Conservation (phyloP, 768 basidiomycete genomes). For the Trametes cubensis region DNA sequence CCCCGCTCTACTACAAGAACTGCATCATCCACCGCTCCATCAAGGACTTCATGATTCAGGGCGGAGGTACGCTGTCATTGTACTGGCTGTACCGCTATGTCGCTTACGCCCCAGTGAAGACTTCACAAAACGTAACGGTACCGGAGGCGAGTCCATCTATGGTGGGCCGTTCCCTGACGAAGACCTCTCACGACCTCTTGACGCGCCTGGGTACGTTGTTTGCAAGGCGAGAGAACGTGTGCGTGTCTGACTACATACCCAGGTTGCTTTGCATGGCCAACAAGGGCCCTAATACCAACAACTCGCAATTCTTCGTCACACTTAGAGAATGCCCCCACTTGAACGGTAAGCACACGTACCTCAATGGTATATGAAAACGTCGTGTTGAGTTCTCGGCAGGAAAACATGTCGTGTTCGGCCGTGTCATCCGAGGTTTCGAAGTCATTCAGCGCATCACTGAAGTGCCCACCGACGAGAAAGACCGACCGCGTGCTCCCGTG, state of each 20-base stretch:
- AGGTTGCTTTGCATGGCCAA: slow-evolving; percentile 91
- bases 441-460: slow-evolving; percentile 62
- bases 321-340: slow-evolving; percentile 74
- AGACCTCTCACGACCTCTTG: slow-evolving; percentile 63
- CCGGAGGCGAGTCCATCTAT: slow-evolving; percentile 83
- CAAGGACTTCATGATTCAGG: slow-evolving; percentile 78
- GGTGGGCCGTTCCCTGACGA: slow-evolving; percentile 78
- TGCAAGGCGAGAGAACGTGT: background rate
- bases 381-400: slow-evolving; percentile 37
- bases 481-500: slow-evolving; percentile 69
- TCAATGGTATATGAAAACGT: no score
- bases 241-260: background rate
- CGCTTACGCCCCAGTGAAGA: slow-evolving; percentile 42
- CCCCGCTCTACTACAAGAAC: slow-evolving; percentile 83
- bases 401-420: slow-evolving; percentile 58
- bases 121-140: slow-evolving; percentile 78
- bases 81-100: background rate
- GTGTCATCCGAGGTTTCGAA: slow-evolving; percentile 59
- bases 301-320: slow-evolving; percentile 87
- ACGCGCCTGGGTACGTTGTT: slow-evolving; percentile 58
- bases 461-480: slow-evolving; percentile 73
- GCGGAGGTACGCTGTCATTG: slow-evolving; percentile 59
- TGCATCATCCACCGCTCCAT: slow-evolving; percentile 80
- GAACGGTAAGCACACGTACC: slow-evolving; percentile 50
- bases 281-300: slow-evolving; percentile 80